A percentile compares a stretch with the other conserved stretches of the same genome.
phyloP scores from a whole-genome alignment of 2,329 filamentous ascomycete genomes.

The Penicillium sp. region DNA sequence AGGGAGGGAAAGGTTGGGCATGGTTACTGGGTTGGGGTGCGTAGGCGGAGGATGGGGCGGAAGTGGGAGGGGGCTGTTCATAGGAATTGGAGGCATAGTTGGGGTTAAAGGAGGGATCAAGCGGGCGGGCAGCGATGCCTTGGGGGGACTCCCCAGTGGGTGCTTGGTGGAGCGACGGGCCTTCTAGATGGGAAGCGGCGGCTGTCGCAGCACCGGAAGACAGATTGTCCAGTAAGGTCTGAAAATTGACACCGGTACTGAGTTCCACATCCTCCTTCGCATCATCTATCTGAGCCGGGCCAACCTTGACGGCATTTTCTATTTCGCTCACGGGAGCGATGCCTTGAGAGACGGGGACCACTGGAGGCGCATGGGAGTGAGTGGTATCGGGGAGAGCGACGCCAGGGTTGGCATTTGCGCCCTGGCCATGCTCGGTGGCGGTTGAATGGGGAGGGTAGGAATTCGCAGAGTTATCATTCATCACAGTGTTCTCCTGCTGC shows the following conservation, averaged over 20 bases:
- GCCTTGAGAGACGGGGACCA: constrained; percentile 19
- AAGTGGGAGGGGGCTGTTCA: constrained; percentile 33
- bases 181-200: constrained; percentile 24
- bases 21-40: constrained; percentile 35
- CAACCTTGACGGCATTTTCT: constrained; percentile 24
- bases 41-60: constrained; percentile 27
- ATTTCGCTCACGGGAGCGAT: constrained; percentile 28
- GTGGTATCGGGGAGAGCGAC: constrained; percentile 18
- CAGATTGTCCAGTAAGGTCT: constrained; percentile 47
- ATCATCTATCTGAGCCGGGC: constrained; percentile 20
- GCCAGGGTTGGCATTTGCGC: constrained; percentile 5
- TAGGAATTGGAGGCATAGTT: constrained; percentile 38
- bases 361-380: constrained; percentile 25
- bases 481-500: constrained; percentile 22
- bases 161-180: constrained; percentile 29
- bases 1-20: constrained; percentile 23
- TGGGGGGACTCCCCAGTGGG: constrained; percentile 30
- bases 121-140: constrained; percentile 44
- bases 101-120: constrained; percentile 37
- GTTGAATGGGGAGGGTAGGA: constrained; percentile 24
- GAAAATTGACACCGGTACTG: constrained; percentile 43
- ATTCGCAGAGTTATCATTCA: constrained; percentile 27
- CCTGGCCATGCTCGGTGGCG: constrained; percentile 5
- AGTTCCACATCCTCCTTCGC: constrained; percentile 20
- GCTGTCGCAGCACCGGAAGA: constrained; percentile 28